Base-by-base conservation (phyloP, 371 early-diverging fungal species). In the Coemansia sp. region DNA sequence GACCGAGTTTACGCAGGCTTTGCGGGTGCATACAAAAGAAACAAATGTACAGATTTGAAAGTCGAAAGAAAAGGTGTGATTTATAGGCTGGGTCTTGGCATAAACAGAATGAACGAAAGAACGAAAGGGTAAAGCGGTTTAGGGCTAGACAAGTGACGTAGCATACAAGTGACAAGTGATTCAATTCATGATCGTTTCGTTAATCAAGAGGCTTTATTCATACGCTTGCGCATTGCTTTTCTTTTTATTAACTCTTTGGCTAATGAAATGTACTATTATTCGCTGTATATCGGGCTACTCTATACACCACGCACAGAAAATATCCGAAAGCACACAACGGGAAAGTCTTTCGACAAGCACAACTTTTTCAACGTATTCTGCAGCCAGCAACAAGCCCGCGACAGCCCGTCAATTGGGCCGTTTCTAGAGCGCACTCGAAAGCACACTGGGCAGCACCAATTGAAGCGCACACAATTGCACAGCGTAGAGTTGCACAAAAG, bases 241-340 rank as follows among this genome's bases (percentile, higher is more conserved):
- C 16, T 21, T 5, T 33, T 18, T 20, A 12, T 1, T 5, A 6
- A 21, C 25, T 28, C 14, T 59, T 26, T 21, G 7, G 37, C 18
- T 28, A 3, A 16, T 9, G 6, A 21, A 56, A 63, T 71, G 67
- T 71, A 56, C 47, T 56, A 23, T 20, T 71, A 71, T 63, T 62
- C 37, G 23, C 14, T 71, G 28, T 71, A 71, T 47, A 68, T 71
- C 40, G 71, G 71, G 11, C 67, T 67, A 21, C 58, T 58, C 14
- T 21, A 62, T 23, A 56, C 61, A 53, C 5, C 40, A 5, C 8
- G 18, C 23, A 8, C 61, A 30, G 33, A 28, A 8, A 12, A 37
- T 14, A 20, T n/a, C 9, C 57, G 26, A 21, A 42, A 18, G 39
- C 51, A 52, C 25, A 21, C 9, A 5, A 3, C 53, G 23, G 52